phyloP scores from a whole-genome alignment of 2,329 filamentous ascomycete genomes.

The Ophiostoma pallidulum region DNA sequence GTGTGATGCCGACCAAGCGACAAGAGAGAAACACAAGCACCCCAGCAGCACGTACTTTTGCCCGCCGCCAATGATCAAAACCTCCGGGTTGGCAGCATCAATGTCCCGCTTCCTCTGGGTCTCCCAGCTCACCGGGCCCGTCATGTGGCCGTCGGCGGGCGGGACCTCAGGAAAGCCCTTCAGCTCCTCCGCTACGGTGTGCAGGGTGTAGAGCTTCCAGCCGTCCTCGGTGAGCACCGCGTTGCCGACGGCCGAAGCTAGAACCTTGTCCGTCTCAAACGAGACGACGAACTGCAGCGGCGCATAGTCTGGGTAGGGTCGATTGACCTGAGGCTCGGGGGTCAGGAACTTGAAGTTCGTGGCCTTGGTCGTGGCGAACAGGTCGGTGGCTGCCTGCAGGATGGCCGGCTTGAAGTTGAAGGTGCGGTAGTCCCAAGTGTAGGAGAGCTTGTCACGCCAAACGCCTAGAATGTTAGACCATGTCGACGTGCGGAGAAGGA shows the following conservation, averaged over 20 bases:
- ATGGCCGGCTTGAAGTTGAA: conserved; percentile 26
- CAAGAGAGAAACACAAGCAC: too few relatives aligned
- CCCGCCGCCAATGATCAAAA: conserved; percentile 22
- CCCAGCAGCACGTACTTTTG: too few relatives aligned
- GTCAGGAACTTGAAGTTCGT: conserved; percentile 21
- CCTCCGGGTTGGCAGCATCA: conserved; percentile 16
- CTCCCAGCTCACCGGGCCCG: conserved; percentile 24
- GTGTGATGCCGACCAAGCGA: too few relatives aligned
- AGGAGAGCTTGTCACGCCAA: conserved; percentile 28
- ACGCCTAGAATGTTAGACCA: too few relatives aligned
- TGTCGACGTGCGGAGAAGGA: too few relatives aligned
- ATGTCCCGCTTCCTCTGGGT: conserved; percentile 21
- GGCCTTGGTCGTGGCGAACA: conserved; percentile 23
- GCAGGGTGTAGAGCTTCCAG: conserved; percentile 27
- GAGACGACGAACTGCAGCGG: conserved; percentile 24
- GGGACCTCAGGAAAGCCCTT: conserved; percentile 24
- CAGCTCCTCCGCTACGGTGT: conserved; percentile 25
- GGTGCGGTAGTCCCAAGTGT: conserved; percentile 28
- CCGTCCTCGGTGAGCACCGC: conserved; percentile 24
- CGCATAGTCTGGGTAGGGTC: conserved; percentile 23
- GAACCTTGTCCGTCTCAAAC: conserved; percentile 24
- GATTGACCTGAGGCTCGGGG: conserved; percentile 18
- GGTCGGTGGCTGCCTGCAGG: conserved; percentile 25
- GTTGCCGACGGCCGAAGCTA: conserved; percentile 25
- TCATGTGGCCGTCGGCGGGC: conserved; percentile 26